Evolutionary conservation across 306 rosid species (phyloP), one percentile per base, ranked within the genome.

Genomic region (Calophaca sinica): DNA sequence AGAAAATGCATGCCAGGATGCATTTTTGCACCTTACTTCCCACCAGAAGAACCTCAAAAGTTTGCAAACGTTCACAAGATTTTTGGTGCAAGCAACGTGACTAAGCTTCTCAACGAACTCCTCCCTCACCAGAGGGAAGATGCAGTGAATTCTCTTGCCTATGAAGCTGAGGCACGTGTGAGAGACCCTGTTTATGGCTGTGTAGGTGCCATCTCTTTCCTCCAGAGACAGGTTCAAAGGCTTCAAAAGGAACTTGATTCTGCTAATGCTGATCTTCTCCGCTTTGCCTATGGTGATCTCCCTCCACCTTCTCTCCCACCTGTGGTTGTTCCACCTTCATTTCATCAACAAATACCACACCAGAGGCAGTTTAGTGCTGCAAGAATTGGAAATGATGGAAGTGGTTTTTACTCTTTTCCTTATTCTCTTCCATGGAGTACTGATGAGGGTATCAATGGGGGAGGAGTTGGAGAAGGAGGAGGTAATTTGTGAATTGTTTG

Each of bases 31-130:
- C 97, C 97, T 1, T 94, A 91, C 73, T 94, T 94, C 73, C 98
- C 98, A 36, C 98, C 98, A 0, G 98, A 94, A 79, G 98, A 94
- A 75, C 96, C 98, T 9, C 96, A 94, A 31, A 94, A 94, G 54
- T 94, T 94, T 44, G 87, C 96, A 10, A 94, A 94, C 69, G 98
- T 94, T 12, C 98, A 94, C 94, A 94, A 91, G 72, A 91, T 94
- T 65, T 94, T 94, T 7, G 98, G 98, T 1, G 97, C 98, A 2
- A 94, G 98, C 89, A 94, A 94, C 50, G 97, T 94, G 20, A 94
- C 96, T 0, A 94, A 94, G 89, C 93, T 94, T 6, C 98, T 94
- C 11, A 94, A 94, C 38, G 98, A 94, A 8, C 91, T 94, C 55
- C 90, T 88, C 10, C 94, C 97, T 6, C 93, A 88, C 67, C 98